Conservation (phyloP, 768 basidiomycete genomes). For the Atractiella rhizophila region DNA sequence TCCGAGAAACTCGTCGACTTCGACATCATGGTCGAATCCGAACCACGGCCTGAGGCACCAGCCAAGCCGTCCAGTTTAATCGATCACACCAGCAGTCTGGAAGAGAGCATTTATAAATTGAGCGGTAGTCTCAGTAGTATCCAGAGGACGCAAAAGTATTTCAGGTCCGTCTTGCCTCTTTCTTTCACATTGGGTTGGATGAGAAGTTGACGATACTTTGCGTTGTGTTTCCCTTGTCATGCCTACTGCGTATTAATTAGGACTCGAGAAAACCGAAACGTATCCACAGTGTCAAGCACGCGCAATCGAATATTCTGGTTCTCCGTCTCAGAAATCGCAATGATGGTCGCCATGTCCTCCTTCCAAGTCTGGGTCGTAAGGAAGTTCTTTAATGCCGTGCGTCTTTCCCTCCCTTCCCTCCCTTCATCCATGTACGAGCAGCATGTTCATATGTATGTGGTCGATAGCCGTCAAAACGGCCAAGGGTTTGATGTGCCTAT, state of each 20-base stretch:
- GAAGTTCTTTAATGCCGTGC: too few relatives aligned
- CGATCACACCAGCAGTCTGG: constrained; percentile 75
- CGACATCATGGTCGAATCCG: constrained; percentile 92
- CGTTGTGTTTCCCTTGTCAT: background rate
- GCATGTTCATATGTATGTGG: too few relatives aligned
- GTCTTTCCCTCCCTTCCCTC: too few relatives aligned
- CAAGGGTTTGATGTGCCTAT: too few relatives aligned
- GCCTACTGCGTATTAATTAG: background rate
- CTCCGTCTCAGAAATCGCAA: constrained; percentile 10
- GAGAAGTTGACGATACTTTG: background rate
- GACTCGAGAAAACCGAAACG: constrained; percentile 8
- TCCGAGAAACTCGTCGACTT: constrained; percentile 85
- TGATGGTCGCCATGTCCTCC: constrained; percentile 17
- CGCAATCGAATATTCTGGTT: constrained; percentile 15
- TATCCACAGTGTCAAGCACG: constrained; percentile 14
- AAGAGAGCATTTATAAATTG: constrained; percentile 83
- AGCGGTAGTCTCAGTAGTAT: constrained; percentile 67
- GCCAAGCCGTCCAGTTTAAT: constrained; percentile 66
- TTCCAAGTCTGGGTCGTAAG: constrained; percentile 18
- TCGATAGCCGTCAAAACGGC: too few relatives aligned
- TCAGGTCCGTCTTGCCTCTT: constrained; percentile 29
- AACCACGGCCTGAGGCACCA: constrained; percentile 68
- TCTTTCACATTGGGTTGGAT: background rate
- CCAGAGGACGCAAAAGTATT: constrained; percentile 70
- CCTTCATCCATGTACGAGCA: too few relatives aligned